Base-by-base conservation (phyloP, 2,329 filamentous ascomycete species). In the Fusarium nodosum region DNA sequence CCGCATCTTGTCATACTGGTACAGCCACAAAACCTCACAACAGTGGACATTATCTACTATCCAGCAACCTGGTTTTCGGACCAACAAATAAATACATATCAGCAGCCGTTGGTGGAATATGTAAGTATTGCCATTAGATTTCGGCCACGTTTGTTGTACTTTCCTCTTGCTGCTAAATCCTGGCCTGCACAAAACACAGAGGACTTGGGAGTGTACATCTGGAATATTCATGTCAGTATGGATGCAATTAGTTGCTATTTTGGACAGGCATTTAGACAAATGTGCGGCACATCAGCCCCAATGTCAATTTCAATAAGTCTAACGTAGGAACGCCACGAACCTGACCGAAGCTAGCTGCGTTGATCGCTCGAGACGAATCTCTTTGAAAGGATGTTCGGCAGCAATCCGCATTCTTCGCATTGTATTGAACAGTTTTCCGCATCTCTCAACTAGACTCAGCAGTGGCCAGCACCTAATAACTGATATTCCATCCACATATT, bases 21-120 rank as follows among this genome's bases (percentile, higher is more conserved):
- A 16, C 10, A 34, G 34, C 16, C 34, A 54, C 28, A 42, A 26
- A 34, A 38, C 58, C 59, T 55, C 41, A 64, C 44, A 31, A 51
- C 24, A 47, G 16, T 57, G 20, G 42, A 45, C 24, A 16, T 48
- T 58, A n/a, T n/a, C n/a, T n/a, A 26, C 41, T 58, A 69, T 68
- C 67, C 57, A 53, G 48, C 28, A 68, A 60, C 66, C 66, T 64
- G 67, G 66, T 68, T 63, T 68, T 50, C 46, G 62, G 63, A 67
- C 57, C 60, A 57, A 48, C 56, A 57, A 48, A 46, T 34, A 54
- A 57, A 48, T 52, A 54, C 44, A 51, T 34, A 51, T 42, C 41
- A 42, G 54, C 42, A 42, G 46, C 41, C 36, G 42, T 38, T 50
- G 30, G 47, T 36, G 33, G 31, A 24, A 50, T 47, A 54, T 42